These are phyloP conservation scores for Cutaneotrichosporon daszewskae DNA, from an alignment of 1,284 basidiomycete species.

Conservation along the genomic window DNA sequence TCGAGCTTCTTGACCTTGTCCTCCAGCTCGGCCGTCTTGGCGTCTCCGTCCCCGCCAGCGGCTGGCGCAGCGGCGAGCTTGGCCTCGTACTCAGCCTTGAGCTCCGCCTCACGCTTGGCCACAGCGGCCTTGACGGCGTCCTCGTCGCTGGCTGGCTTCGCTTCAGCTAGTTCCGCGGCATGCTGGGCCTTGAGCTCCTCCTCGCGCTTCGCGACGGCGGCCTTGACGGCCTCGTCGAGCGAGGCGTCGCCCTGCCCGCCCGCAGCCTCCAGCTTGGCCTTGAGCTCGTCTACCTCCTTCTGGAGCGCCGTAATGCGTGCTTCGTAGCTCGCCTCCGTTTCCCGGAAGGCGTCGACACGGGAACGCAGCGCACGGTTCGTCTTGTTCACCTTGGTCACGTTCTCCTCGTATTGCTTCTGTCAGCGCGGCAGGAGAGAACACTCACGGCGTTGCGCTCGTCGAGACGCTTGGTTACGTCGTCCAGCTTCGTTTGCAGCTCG, in stretches of 20 bases:
- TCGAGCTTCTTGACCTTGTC: constrained; percentile 35
- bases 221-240: constrained; percentile 38
- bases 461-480: constrained; percentile 17
- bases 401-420: constrained; percentile 26
- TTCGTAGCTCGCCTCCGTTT: constrained; percentile 17
- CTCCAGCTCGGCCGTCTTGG: constrained; percentile 31
- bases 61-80: constrained; percentile 16
- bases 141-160: constrained; percentile 3
- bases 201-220: constrained; percentile 37
- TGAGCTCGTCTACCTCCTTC: constrained; percentile 26
- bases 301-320: constrained; percentile 21
- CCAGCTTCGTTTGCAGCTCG: constrained; percentile 20
- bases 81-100: constrained; percentile 21
- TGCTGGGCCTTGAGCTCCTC: constrained; percentile 32
- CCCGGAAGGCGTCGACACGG: constrained; percentile 13
- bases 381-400: constrained; percentile 37
- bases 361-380: constrained; percentile 21
- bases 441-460: constrained; percentile 12
- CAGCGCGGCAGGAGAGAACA: no score
- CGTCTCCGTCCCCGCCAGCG: constrained; percentile 9
- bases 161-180: constrained; percentile 10
- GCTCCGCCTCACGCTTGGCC: constrained; percentile 24
- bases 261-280: constrained; percentile 13
- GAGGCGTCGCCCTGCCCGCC: constrained; percentile 14
- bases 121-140: constrained; percentile 19